Evolutionary conservation across 164 flowering plant genomes (phyloP).

Genomic region (Magnolia officinalis): DNA sequence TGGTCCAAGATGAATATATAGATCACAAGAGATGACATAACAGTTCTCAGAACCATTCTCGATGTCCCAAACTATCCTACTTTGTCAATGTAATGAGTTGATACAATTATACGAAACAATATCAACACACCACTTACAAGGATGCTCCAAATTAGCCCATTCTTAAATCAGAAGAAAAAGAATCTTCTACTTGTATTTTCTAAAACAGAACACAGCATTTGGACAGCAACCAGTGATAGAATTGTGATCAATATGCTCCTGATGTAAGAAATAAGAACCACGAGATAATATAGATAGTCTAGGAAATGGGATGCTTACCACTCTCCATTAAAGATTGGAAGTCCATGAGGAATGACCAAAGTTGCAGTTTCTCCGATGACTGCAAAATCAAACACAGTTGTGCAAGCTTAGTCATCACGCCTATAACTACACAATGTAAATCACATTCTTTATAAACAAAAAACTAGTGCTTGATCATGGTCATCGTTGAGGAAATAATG

Average conservation of each 20-base stretch:
- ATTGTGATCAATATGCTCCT: background rate
- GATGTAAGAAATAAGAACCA: background rate
- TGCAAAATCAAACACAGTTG: slow-evolving; percentile 31
- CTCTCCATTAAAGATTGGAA: slow-evolving; percentile 87
- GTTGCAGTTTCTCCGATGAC: slow-evolving; percentile 91
- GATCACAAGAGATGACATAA: too few species aligned
- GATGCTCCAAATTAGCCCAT: too few species aligned
- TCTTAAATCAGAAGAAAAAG: too few species aligned
- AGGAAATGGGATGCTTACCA: slow-evolving; percentile 45
- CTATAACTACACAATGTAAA: background rate
- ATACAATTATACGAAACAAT: too few species aligned
- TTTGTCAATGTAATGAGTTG: too few species aligned
- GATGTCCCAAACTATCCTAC: too few species aligned
- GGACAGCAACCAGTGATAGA: background rate
- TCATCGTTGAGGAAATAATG: background rate
- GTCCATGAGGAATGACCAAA: slow-evolving; percentile 49
- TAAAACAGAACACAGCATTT: background rate
- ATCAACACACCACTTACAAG: too few species aligned
- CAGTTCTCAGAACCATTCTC: too few species aligned
- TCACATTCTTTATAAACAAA: background rate
- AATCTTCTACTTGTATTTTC: too few species aligned
- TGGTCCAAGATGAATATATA: too few species aligned
- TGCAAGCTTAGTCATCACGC: background rate
- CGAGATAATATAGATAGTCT: background rate
- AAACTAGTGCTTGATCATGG: background rate